Conservation (phyloP, 2,329 filamentous ascomycete species). For the Fusarium buxicola region DNA sequence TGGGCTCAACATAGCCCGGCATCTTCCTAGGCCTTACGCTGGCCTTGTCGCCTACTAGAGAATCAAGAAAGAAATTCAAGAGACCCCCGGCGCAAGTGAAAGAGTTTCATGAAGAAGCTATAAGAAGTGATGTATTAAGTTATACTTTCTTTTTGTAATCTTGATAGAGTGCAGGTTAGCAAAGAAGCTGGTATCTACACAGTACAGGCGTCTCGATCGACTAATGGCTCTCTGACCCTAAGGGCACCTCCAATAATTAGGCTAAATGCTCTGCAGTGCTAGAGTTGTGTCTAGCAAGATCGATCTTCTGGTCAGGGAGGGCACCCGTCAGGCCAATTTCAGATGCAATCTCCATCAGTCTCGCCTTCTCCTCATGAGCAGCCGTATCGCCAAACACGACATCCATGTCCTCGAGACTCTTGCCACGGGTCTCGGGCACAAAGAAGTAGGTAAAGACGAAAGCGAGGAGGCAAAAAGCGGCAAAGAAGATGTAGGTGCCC, state of each 20-base stretch:
- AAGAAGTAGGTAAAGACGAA: slow-evolving; percentile 64
- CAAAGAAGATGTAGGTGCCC: slow-evolving; percentile 71
- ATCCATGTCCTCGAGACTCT: slow-evolving; percentile 69
- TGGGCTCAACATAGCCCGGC: too few relatives aligned
- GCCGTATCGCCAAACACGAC: slow-evolving; percentile 51
- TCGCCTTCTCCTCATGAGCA: slow-evolving; percentile 17
- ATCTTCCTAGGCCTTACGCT: too few relatives aligned
- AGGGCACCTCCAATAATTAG: background rate
- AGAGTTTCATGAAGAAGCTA: too few relatives aligned
- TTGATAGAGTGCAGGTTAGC: too few relatives aligned
- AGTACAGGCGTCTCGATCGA: too few relatives aligned
- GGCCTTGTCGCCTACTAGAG: too few relatives aligned
- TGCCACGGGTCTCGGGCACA: slow-evolving; percentile 69
- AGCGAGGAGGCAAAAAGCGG: slow-evolving; percentile 62
- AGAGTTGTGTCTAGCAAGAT: background rate
- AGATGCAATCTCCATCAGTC: slow-evolving; percentile 16
- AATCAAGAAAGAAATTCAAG: too few relatives aligned
- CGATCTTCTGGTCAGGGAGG: slow-evolving; percentile 18
- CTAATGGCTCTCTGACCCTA: too few relatives aligned
- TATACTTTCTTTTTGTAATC: too few relatives aligned
- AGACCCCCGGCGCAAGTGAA: too few relatives aligned
- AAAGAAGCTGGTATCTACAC: too few relatives aligned
- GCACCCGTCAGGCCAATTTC: slow-evolving; percentile 10
- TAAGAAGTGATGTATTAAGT: too few relatives aligned
- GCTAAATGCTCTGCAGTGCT: background rate